These are phyloP conservation scores for Talaromyces wortmannii DNA, from an alignment of 495 filamentous ascomycete genomes.

Conservation along the genomic window DNA sequence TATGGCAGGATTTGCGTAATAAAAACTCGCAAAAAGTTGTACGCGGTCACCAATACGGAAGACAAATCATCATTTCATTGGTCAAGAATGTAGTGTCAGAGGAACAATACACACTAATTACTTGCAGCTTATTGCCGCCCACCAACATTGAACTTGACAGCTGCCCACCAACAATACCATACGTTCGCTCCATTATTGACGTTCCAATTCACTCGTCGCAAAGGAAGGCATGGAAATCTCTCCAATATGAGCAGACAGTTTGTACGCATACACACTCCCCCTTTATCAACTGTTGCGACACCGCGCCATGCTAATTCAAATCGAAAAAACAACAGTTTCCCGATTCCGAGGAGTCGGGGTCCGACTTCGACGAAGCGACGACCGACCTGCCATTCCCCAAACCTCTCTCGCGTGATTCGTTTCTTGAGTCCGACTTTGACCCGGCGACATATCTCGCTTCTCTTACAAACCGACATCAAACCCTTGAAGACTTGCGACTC, in stretches of 20 bases:
- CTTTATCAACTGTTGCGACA: conserved; percentile 47
- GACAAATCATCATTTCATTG: too few species aligned
- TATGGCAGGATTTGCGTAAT: too few species aligned
- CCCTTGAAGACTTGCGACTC: conserved; percentile 83
- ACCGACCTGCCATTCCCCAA: conserved; percentile 75
- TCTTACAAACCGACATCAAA: conserved; percentile 82
- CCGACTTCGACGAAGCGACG: conserved; percentile 54
- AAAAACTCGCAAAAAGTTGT: too few species aligned
- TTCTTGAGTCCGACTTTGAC: conserved; percentile 72
- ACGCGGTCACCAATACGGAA: too few species aligned
- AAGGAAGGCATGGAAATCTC: neutral
- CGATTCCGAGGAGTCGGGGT: conserved; percentile 43
- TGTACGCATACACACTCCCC: conserved; percentile 11
- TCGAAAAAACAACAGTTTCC: conserved; percentile 42
- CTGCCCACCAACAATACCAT: too few species aligned
- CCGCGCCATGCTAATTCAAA: conserved; percentile 24
- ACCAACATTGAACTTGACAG: too few species aligned
- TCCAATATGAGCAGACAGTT: conserved; percentile 34
- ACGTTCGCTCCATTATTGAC: neutral
- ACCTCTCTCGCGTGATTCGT: conserved; percentile 70
- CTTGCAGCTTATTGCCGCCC: too few species aligned
- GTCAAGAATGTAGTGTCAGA: too few species aligned
- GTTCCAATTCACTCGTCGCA: neutral
- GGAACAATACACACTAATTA: too few species aligned
- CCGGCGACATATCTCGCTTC: conserved; percentile 77